A percentile compares a stretch with the other conserved stretches of the same genome.
Conservation (phyloP, 176 grass and related monocot genomes). For the Oryza officinalis region DNA sequence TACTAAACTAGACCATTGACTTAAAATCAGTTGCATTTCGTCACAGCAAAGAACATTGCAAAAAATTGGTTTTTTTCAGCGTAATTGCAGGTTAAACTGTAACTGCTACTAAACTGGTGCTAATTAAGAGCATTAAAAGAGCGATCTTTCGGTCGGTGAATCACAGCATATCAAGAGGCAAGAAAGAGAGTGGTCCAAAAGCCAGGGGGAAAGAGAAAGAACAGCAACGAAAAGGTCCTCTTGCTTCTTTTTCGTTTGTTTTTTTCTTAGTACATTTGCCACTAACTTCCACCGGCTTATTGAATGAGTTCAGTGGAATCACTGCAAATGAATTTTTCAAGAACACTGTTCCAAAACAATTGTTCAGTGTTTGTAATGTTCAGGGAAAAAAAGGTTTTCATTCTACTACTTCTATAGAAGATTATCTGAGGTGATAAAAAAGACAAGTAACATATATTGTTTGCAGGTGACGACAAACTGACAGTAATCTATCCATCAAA, state of each 20-base stretch:
- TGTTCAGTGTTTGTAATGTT: not conserved
- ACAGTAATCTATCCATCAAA: slow-evolving; percentile 22
- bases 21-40: not conserved
- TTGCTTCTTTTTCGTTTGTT: not conserved
- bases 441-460: not conserved
- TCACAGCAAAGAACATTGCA: not conserved
- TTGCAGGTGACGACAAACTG: slow-evolving; percentile 21
- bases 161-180: slow-evolving; percentile 19
- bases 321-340: not conserved
- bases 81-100: not conserved
- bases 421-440: not conserved
- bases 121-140: not conserved
- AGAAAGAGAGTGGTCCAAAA: slow-evolving; percentile 28
- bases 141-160: slow-evolving; percentile 9
- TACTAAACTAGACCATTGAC: no score
- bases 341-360: not conserved
- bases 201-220: slow-evolving; percentile 29
- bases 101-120: not conserved
- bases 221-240: slow-evolving; percentile 25
- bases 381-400: not conserved
- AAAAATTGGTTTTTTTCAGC: not conserved
- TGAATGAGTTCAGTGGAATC: not conserved
- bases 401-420: not conserved
- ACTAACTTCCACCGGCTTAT: not conserved
- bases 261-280: not conserved